Base-by-base conservation (phyloP, 257 asterid genomes). In the Dorcoceras hygrometricum region DNA sequence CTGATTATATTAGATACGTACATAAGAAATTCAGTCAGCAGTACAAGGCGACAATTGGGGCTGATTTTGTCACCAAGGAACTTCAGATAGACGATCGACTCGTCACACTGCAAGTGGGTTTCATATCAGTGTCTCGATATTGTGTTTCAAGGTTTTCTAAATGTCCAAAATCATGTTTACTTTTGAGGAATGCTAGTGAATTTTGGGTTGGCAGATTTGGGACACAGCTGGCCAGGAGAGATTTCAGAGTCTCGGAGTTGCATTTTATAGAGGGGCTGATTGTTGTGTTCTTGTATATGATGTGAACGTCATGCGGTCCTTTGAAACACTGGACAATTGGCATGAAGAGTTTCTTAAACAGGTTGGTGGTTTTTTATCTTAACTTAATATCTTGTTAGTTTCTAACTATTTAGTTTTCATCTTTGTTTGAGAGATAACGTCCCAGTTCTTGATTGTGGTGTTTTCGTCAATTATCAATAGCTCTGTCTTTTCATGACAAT, bases 191-290 rank as follows among this genome's bases (percentile, higher is more conserved):
- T 65, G 65, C 26, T 20, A 60, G 34, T 66, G 54, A 10, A 29
- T 14, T 70, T 65, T 64, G 51, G 67, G 34, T 75, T 68, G 80
- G 66, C 79, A 92, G 98, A 84, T 92, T 67, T 92, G 98, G 97
- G 99, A 92, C 70, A 92, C 97, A 57, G 98, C 98, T 36, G 97
- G 98, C 57, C 98, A 92, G 80, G 98, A 92, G 87, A 86, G 96
- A 71, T 92, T 92, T 81, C 98, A 92, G 75, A 87, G 98, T 81
- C 97, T 92, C 28, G 97, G 98, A 32, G 97, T 89, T 71, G 97
- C 98, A 22, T 92, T 92, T 73, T 92, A 92, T 54, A 76, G 98
- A 83, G 98, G 98, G 64, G 98, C 98, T 3, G 96, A 93, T 82
- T 93, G 99, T 73, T 93, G 97, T 59, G 97, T 93, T 29, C 74